Percentiles rank a stretch among this genome's conserved stretches.
Conservation (phyloP, 2,329 filamentous ascomycete genomes). For the Scortechinia acanthostroma region DNA sequence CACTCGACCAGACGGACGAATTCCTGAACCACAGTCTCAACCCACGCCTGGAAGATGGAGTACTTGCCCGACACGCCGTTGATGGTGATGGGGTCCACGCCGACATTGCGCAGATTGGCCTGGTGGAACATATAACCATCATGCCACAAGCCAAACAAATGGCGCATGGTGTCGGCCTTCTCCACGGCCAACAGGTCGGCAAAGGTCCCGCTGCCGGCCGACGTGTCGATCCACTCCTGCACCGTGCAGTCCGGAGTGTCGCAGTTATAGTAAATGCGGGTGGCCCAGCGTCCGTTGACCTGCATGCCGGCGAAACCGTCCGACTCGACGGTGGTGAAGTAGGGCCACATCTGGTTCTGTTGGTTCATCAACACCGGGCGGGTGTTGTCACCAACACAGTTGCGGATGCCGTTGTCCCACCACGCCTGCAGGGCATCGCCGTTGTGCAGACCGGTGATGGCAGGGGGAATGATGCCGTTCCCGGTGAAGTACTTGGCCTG, state of each 20-base stretch:
- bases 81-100: slow-evolving; percentile 34
- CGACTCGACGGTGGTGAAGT: slow-evolving; percentile 36
- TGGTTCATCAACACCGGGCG: slow-evolving; percentile 41
- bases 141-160: slow-evolving; percentile 45
- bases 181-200: slow-evolving; percentile 39
- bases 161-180: slow-evolving; percentile 41
- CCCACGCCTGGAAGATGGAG: slow-evolving; percentile 49
- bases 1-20: slow-evolving; percentile 41
- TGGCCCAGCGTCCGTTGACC: slow-evolving; percentile 52
- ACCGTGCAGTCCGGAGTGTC: slow-evolving; percentile 45
- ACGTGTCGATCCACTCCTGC: slow-evolving; percentile 53
- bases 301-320: slow-evolving; percentile 48
- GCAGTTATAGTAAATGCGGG: slow-evolving; percentile 60
- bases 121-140: slow-evolving; percentile 60
- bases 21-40: slow-evolving; percentile 42
- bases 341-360: slow-evolving; percentile 43
- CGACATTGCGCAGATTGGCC: slow-evolving; percentile 46
- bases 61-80: slow-evolving; percentile 34
- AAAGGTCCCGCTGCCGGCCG: slow-evolving; percentile 42
- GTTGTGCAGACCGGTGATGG: slow-evolving; percentile 57
- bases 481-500: slow-evolving; percentile 35
- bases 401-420: slow-evolving; percentile 48
- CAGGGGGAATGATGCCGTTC: slow-evolving; percentile 51
- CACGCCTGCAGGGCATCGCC: slow-evolving; percentile 53
- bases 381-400: slow-evolving; percentile 59